Evolutionary conservation across 768 basidiomycete genomes (phyloP).

Genomic region (Gymnopilus dilepis): DNA sequence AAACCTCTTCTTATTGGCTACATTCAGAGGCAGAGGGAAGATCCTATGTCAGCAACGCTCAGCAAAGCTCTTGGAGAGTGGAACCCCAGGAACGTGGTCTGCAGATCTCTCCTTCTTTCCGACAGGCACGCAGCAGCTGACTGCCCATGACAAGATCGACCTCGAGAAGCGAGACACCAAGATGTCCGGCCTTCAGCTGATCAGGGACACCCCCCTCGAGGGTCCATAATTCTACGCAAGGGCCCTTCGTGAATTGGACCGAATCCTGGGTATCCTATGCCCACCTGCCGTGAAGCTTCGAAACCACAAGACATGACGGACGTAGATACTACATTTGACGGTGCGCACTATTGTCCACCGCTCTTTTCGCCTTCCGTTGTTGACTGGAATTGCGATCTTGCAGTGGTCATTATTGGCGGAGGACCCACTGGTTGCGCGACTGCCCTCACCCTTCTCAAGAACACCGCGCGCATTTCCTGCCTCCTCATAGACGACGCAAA

Average conservation of each 20-base stretch:
- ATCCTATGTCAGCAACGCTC: background rate
- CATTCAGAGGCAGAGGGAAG: background rate
- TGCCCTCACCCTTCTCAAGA: slow-evolving; percentile 22
- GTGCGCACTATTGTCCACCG: too few species aligned
- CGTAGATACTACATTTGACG: slow-evolving; percentile 10
- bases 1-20: too few species aligned
- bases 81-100: background rate
- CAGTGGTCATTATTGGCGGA: slow-evolving; percentile 28
- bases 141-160: too few species aligned
- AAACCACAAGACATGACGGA: too few species aligned
- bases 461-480: slow-evolving; percentile 26
- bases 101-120: background rate
- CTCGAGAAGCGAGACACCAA: too few species aligned
- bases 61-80: background rate
- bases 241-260: background rate
- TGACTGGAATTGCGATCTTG: too few species aligned
- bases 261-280: too few species aligned
- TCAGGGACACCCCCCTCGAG: too few species aligned
- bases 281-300: too few species aligned
- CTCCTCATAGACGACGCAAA: slow-evolving; percentile 39
- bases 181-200: too few species aligned
- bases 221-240: too few species aligned
- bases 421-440: slow-evolving; percentile 30
- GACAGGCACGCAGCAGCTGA: background rate
- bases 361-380: too few species aligned